Evolutionary conservation across 202 grass and related monocot genomes (phyloP), one percentile per base, ranked within the genome.

Genomic region (Carex arenaria): DNA sequence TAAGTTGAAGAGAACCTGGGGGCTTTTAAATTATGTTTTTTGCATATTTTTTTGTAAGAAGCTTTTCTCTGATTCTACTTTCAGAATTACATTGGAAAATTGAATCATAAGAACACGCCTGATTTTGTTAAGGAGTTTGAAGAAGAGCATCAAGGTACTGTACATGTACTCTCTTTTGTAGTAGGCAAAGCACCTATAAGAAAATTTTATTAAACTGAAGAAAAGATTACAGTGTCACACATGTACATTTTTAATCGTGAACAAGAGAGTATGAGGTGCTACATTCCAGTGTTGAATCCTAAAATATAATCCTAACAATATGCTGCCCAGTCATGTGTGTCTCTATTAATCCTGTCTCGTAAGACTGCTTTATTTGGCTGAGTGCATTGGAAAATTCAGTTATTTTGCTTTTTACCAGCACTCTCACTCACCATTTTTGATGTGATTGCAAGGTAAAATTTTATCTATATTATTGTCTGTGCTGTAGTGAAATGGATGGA

Each of bases 91-190:
- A 89, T 84, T 74, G 95, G 92, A 83, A 95, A 57, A 71, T 84
- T 98, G 86, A 89, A 90, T 70, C 95, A 98, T 89, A 92, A 94
- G 84, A 91, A 95, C 60, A 98, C 95, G 4, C 87, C 92, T 83
- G 92, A 94, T 36, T 98, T 98, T 13, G 66, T 95, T 64, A 86
- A 87, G 85, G 92, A 90, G 83, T 98, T 98, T 54, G 90, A 95
- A 86, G 92, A 93, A 86, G 95, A 98, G 81, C 92, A 95, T 82
- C 90, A 92, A 98, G 95, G 92, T 98, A 78, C 31, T 59, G 53
- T 61, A 65, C 62, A 49, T 23, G 12, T 73, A 28, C 43, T 55
- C 62, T 34, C 42, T 32, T 38, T 47, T 71, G 8, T 42, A 47
- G 18, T 8, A 22, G 38, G 18, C 40, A 47, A 45, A 22, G 18